phyloP scores from a whole-genome alignment of 176 grass and related monocot genomes.

The Lolium rigidum region DNA sequence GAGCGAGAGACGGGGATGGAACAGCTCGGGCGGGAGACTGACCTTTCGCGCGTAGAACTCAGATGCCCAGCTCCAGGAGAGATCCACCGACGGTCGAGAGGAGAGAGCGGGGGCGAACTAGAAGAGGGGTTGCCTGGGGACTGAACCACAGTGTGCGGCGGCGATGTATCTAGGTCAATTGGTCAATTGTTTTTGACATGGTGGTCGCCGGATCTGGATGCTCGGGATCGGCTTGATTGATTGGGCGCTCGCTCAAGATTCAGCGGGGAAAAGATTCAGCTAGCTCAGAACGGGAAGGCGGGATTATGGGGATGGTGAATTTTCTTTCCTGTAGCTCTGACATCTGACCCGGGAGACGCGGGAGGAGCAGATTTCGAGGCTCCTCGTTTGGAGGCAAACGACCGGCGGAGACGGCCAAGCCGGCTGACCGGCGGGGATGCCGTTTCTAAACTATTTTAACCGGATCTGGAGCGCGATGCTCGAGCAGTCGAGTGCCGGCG shows the following conservation, averaged over 20 bases:
- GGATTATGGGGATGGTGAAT: neutral
- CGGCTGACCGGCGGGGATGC: neutral
- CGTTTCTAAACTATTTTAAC: neutral
- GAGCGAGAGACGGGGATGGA: neutral
- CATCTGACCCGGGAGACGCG: neutral
- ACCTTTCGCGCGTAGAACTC: constrained; percentile 31
- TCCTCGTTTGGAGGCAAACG: neutral
- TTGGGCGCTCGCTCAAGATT: neutral
- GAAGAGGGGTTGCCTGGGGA: neutral
- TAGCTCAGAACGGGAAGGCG: neutral
- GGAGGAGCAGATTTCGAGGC: constrained; percentile 28
- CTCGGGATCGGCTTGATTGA: neutral
- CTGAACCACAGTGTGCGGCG: neutral
- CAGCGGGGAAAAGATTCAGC: too few relatives aligned
- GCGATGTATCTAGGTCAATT: constrained; percentile 18
- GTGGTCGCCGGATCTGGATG: constrained; percentile 33
- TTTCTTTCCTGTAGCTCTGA: neutral
- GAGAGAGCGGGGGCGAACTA: neutral
- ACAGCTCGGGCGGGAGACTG: neutral
- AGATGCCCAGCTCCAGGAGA: neutral
- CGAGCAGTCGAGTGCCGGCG: neutral
- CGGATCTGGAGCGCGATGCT: neutral
- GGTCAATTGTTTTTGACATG: constrained; percentile 7
- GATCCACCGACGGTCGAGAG: neutral
- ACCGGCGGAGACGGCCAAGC: neutral